Base-by-base conservation (phyloP, 2,329 filamentous ascomycete genomes). In the Onygenales sp. region DNA sequence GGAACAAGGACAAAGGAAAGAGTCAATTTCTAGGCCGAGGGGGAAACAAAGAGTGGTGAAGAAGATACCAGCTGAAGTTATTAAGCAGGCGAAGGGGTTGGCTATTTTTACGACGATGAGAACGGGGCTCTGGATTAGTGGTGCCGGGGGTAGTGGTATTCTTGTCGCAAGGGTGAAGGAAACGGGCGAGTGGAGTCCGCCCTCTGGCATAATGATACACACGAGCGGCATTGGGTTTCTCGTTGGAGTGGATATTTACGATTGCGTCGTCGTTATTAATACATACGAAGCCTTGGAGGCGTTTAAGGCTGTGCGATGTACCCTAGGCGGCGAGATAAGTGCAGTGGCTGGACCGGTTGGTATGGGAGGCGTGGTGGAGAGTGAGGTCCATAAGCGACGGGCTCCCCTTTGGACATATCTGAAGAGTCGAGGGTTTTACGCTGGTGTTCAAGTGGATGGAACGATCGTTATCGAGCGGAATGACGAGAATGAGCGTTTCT, bases 81-180 rank as follows among this genome's bases (percentile, higher is more conserved):
- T 97, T 61, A 83, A 87, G 65, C 88, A 93, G 71, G 90, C 91
- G 32, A 89, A 92, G 60, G 92, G 89, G 9, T 79, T 97, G 54
- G 91, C 89, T 52, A 88, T 97, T 60, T 96, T 96, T 73, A 95
- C 91, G 0, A 95, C 89, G 33, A 95, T 96, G 89, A 85, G 92
- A 55, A 92, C 88, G 11, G 92, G 92, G 10, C 74, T 96, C 34
- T 95, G 91, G 87, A 79, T 95, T 61, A 92, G 88, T 45, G 92
- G 92, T 45, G 91, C 90, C 13, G 91, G 91, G 32, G 92, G 92
- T 40, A 92, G 88, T 54, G 92, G 92, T 49, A 81, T 97, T 40
- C 77, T 97, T 40, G 83, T 96, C 55, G 91, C 85, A 14, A 82
- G 88, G 60, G 87, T 88, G 33, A 69, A 70, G 63, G 85, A 86